Percentiles rank a stretch among this genome's conserved stretches.
Conservation (phyloP, 208 protist genomes). For the Blechomonas ayalai region DNA sequence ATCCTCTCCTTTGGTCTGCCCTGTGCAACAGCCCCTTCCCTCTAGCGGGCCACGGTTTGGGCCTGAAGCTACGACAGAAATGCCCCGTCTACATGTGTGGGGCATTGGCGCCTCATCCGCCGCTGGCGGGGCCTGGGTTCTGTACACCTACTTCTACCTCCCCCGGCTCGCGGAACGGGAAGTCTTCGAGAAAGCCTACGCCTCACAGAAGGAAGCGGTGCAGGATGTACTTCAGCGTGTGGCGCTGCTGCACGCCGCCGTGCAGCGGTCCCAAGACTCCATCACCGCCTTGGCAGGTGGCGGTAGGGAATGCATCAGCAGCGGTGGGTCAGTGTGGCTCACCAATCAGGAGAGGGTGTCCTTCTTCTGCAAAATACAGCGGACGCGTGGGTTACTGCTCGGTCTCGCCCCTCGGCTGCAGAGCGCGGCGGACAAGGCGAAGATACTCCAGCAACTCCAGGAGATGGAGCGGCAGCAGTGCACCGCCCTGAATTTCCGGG, state of each 20-base stretch:
- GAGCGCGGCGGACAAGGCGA: conserved; percentile 24
- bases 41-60: too few relatives aligned
- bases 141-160: conserved; percentile 36
- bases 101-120: conserved; percentile 9
- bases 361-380: conserved; percentile 60
- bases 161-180: conserved; percentile 10
- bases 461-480: conserved; percentile 37
- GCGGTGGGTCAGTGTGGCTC: conserved; percentile 12
- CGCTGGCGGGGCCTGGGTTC: conserved; percentile 19
- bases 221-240: conserved; percentile 16
- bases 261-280: background rate
- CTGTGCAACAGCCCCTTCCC: too few relatives aligned
- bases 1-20: too few relatives aligned
- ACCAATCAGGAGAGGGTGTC: conserved; percentile 40
- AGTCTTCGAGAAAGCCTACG: conserved; percentile 11
- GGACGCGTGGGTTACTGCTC: conserved; percentile 21
- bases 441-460: conserved; percentile 21
- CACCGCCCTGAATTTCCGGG: conserved; percentile 50
- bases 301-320: background rate
- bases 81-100: conserved; percentile 49
- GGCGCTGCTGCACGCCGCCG: conserved; percentile 7
- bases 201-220: conserved; percentile 8
- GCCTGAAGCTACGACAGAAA: conserved; percentile 1
- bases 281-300: background rate
- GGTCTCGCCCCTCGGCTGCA: conserved; percentile 14